Evolutionary conservation across 1,284 basidiomycete genomes (phyloP), one percentile per base, ranked within the genome.

Genomic region (Ganoderma multipileum): DNA sequence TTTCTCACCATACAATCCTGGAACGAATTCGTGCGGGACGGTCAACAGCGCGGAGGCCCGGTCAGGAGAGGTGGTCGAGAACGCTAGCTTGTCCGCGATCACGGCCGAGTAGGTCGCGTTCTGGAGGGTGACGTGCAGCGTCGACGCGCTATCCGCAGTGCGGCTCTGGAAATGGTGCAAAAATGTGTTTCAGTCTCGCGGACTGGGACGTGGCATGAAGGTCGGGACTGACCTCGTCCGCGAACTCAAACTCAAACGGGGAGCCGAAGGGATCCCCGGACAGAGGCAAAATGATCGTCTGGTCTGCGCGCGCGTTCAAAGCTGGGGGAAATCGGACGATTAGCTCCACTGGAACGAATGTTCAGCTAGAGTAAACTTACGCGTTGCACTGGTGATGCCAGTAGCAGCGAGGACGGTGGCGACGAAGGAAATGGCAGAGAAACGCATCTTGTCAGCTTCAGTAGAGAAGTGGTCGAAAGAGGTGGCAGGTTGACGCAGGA

Each of bases 181-280:
- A 8, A 33, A n/a, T 5, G 55, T 8, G 16, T 38, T 9, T 50
- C 23, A 50, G 47, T 2, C 12, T 14, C 23, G 23, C 23, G 11
- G 11, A 50, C 47, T 50, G 9, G 47, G 9, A 23, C 23, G 4
- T 50, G 23, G 42, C 42, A n/a, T n/a, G 18, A 9, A 20, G 3
- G 33, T 8, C 16, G 14, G 55, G 28, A 8, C 54, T 20, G 54
- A 58, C 55, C 55, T 58, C 55, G 55, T 58, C 55, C 18, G 33
- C 33, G 55, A 58, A 58, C 55, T 58, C 16, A 14, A 58, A 58
- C 55, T 58, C 55, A 33, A 58, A 36, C 7, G 55, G 33, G 20
- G 55, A 38, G 11, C 55, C 55, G 33, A 58, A 36, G 55, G 55
- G 55, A 38, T 58, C 55, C 5, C 33, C 55, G 20, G 55, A 58